phyloP scores from a whole-genome alignment of 257 asterid genomes.

The Prunella vulgaris region DNA sequence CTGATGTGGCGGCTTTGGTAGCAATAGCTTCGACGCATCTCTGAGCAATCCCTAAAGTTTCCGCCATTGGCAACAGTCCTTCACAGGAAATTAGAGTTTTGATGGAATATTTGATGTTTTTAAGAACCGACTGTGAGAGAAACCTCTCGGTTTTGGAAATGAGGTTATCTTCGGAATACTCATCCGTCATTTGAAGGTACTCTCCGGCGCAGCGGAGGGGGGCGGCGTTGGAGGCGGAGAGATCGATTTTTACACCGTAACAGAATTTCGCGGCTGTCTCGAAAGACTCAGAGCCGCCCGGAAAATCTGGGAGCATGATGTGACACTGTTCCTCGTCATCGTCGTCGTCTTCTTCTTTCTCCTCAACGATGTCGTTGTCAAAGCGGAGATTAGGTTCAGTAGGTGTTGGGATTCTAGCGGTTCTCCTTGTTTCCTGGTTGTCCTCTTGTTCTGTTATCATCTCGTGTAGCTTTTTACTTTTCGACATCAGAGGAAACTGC shows the following conservation, averaged over 20 bases:
- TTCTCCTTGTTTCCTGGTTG: slow-evolving; percentile 24
- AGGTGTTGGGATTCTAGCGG: slow-evolving; percentile 34
- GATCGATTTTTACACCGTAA: slow-evolving; percentile 77
- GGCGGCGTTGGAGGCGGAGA: slow-evolving; percentile 68
- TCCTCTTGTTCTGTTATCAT: slow-evolving; percentile 74
- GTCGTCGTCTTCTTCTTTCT: slow-evolving; percentile 35
- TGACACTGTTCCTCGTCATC: slow-evolving; percentile 47
- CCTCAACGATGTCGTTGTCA: slow-evolving; percentile 41
- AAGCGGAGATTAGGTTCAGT: slow-evolving; percentile 22
- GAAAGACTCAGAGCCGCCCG: slow-evolving; percentile 88
- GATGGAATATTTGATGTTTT: slow-evolving; percentile 46
- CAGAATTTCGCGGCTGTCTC: slow-evolving; percentile 92
- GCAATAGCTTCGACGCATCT: slow-evolving; percentile 74
- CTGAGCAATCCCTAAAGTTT: slow-evolving; percentile 55
- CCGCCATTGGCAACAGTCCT: slow-evolving; percentile 56
- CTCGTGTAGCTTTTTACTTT: slow-evolving; percentile 80
- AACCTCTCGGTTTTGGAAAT: slow-evolving; percentile 67
- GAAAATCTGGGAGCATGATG: slow-evolving; percentile 75
- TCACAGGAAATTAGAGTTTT: slow-evolving; percentile 57
- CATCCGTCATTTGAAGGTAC: slow-evolving; percentile 80
- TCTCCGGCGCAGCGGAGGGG: slow-evolving; percentile 89
- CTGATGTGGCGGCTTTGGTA: slow-evolving; percentile 55
- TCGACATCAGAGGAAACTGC: slow-evolving; percentile 94
- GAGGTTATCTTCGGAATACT: slow-evolving; percentile 76
- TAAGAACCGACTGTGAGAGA: slow-evolving; percentile 49